Evolutionary conservation across 2,329 filamentous ascomycete species (phyloP), one percentile per base, ranked within the genome.

Genomic region (Knufia petricola): DNA sequence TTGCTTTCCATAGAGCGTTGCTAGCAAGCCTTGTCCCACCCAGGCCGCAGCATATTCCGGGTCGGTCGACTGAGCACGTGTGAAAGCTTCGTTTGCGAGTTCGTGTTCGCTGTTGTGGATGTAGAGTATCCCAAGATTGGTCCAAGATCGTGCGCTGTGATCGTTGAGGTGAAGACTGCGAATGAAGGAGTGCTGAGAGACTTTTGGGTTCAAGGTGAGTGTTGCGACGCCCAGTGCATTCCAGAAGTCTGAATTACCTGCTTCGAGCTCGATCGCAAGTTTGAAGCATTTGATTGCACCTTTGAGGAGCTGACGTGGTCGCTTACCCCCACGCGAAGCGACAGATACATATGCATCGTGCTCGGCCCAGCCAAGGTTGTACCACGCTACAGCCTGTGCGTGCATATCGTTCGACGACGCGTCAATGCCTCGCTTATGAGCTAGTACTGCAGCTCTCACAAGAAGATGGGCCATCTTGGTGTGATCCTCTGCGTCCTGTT

Each of bases 241-340:
- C 92, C 92, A 98, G 64, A 96, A 96, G 57, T 96, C 90, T 0
- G 87, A 73, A 61, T 96, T 98, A 45, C 88, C 86, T 4, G 89
- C 85, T 65, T 98, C 94, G 1, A 95, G 74, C 66, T 96, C 92
- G 55, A 98, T 98, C 1, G 92, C 86, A 38, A 87, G 78, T 69
- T 98, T 98, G 75, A 98, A 96, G 59, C 87, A 92, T 48, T 82
- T 78, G 54, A 96, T 84, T 1, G 92, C 79, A 4, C 88, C 82
- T 63, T 84, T 89, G 40, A 92, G 72, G 57, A 87, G 88, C 76
- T 60, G 79, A 76, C 15, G 59, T 54, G 75, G 72, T 59, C 75
- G 83, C 59, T 79, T 81, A 15, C 38, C 55, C 13, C 43, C 38
- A 15, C 74, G 60, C 31, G 2, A 66, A 12, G 37, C 8, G 7